These are phyloP conservation scores for Bryoglossum gracile DNA, from an alignment of 495 filamentous ascomycete species.

Conservation along the genomic window DNA sequence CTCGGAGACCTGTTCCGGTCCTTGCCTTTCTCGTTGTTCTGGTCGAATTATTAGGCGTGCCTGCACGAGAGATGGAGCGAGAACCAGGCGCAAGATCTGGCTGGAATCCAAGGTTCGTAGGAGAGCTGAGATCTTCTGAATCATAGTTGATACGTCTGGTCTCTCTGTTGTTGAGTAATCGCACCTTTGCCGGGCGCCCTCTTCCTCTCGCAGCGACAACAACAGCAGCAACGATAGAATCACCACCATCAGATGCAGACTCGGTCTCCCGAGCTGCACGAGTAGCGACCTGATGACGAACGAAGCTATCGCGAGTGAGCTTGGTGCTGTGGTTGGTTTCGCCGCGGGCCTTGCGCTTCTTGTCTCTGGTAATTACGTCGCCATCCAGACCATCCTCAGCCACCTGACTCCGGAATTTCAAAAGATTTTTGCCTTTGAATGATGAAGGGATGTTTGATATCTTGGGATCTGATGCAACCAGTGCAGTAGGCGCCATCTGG, in stretches of 20 bases:
- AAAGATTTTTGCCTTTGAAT: not conserved
- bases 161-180: slow-evolving; percentile 27
- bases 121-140: slow-evolving; percentile 30
- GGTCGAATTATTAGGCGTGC: slow-evolving; percentile 41
- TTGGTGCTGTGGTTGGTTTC: slow-evolving; percentile 2
- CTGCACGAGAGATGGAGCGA: slow-evolving; percentile 44
- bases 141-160: slow-evolving; percentile 27
- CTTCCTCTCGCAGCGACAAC: slow-evolving; percentile 2
- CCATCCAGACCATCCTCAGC: not conserved
- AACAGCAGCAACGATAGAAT: slow-evolving; percentile 4
- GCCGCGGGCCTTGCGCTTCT: slow-evolving; percentile 19
- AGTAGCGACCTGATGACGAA: slow-evolving; percentile 15
- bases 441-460: not conserved
- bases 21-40: slow-evolving; percentile 48
- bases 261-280: slow-evolving; percentile 10
- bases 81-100: slow-evolving; percentile 33
- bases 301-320: slow-evolving; percentile 13
- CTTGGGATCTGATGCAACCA: slow-evolving; percentile 2
- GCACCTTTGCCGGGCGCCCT: slow-evolving; percentile 22
- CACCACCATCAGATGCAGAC: slow-evolving; percentile 16
- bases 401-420: not conserved
- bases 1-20: slow-evolving; percentile 46
- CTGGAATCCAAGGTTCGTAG: slow-evolving; percentile 22
- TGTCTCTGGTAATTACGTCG: not conserved
- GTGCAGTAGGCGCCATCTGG: slow-evolving; percentile 17